Evolutionary conservation across 2,329 filamentous ascomycete genomes (phyloP).

Genomic region (Macrophomina tecta): DNA sequence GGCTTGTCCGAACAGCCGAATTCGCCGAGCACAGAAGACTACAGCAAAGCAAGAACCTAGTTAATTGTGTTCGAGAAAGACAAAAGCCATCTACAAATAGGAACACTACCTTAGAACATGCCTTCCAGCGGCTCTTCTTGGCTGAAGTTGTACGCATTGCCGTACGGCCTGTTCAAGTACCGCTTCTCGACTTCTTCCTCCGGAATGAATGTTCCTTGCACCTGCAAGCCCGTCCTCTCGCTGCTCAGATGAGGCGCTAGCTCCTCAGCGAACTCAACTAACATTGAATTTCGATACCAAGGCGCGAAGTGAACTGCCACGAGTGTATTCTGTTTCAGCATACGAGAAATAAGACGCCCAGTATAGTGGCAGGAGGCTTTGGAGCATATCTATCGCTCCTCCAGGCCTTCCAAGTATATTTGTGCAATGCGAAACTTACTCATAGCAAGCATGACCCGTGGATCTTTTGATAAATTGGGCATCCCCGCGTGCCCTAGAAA

Average conservation of each 20-base stretch:
- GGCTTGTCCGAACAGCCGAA: background rate
- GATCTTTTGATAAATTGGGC: slow-evolving; percentile 58
- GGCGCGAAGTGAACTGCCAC: slow-evolving; percentile 60
- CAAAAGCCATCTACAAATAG: background rate
- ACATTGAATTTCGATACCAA: slow-evolving; percentile 66
- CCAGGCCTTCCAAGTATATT: background rate
- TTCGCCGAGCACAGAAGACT: background rate
- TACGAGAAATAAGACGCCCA: slow-evolving; percentile 1
- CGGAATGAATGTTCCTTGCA: slow-evolving; percentile 58
- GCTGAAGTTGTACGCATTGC: slow-evolving; percentile 68
- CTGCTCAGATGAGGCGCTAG: slow-evolving; percentile 54
- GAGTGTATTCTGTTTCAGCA: background rate
- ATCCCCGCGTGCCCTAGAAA: slow-evolving; percentile 63
- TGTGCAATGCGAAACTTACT: slow-evolving; percentile 10
- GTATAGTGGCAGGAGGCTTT: background rate
- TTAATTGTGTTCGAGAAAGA: background rate
- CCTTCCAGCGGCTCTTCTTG: slow-evolving; percentile 48
- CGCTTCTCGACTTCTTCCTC: slow-evolving; percentile 50
- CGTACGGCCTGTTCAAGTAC: slow-evolving; percentile 64
- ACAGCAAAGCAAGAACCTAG: background rate
- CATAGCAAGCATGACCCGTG: slow-evolving; percentile 39
- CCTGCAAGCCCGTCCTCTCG: slow-evolving; percentile 51
- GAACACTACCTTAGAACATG: slow-evolving; percentile 31
- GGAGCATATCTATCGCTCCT: background rate
- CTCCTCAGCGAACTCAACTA: slow-evolving; percentile 59